Evolutionary conservation across 2,329 filamentous ascomycete species (phyloP).

Genomic region (Hypoxylon sp.): DNA sequence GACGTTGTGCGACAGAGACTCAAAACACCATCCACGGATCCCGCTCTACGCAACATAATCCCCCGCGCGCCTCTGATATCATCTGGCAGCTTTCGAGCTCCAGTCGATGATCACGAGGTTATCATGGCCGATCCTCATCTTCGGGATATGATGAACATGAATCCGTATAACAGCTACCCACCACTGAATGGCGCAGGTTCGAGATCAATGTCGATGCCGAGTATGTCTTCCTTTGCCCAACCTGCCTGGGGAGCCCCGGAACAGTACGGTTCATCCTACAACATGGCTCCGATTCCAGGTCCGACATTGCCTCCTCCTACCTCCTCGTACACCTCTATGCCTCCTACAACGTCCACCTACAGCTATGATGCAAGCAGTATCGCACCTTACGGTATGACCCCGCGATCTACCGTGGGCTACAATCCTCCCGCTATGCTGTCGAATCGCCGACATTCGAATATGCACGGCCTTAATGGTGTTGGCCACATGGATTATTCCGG

Average conservation of each 20-base stretch:
- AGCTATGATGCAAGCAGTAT: conserved; percentile 16
- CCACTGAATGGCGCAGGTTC: conserved; percentile 17
- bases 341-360: conserved; percentile 13
- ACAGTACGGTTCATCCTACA: conserved; percentile 28
- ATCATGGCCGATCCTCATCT: conserved; percentile 27
- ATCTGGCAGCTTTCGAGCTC: conserved; percentile 76
- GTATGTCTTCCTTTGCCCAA: conserved; percentile 25
- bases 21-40: conserved; percentile 69
- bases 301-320: conserved; percentile 34
- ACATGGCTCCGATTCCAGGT: conserved; percentile 14
- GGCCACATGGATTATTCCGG: conserved; percentile 36
- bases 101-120: conserved; percentile 68
- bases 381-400: conserved; percentile 25
- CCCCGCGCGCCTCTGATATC: conserved; percentile 72
- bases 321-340: conserved; percentile 12
- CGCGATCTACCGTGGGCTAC: conserved; percentile 13
- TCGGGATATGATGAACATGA: conserved; percentile 1
- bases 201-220: conserved; percentile 47
- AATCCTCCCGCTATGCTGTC: conserved; percentile 2
- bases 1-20: conserved; percentile 79
- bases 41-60: conserved; percentile 63
- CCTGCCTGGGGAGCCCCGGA: conserved; percentile 13
- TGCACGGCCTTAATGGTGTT: conserved; percentile 34
- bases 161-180: conserved; percentile 10
- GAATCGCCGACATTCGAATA: conserved; percentile 36